A percentile compares a stretch with the other conserved stretches of the same genome.
Evolutionary conservation across 1,284 basidiomycete species (phyloP).

Genomic region (Boletus sp.): DNA sequence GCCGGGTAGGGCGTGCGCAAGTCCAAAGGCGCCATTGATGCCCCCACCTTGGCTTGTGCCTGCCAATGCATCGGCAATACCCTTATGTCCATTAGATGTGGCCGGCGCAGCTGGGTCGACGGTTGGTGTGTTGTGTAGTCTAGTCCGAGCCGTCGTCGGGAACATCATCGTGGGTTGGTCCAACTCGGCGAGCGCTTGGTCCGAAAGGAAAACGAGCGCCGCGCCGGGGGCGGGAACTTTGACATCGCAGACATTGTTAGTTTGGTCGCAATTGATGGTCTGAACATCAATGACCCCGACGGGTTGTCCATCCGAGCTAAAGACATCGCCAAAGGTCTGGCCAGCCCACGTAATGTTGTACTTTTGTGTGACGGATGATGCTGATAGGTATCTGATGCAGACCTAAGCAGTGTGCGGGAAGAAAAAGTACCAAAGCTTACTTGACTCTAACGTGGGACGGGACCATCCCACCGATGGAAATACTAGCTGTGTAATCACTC

Average conservation of each 20-base stretch:
- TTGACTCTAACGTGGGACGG: not conserved
- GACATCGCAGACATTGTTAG: slow-evolving; percentile 35
- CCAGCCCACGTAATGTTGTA: not conserved
- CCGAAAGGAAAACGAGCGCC: slow-evolving; percentile 56
- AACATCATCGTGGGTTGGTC: slow-evolving; percentile 40
- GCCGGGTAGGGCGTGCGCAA: slow-evolving; percentile 10
- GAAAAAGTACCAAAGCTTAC: not conserved
- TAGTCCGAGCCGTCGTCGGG: slow-evolving; percentile 39
- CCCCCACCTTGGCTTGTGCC: slow-evolving; percentile 7
- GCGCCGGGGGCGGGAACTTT: slow-evolving; percentile 53
- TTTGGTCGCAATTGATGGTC: slow-evolving; percentile 45
- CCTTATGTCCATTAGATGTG: slow-evolving; percentile 36
- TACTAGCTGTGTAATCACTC: not conserved
- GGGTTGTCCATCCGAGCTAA: slow-evolving; percentile 63
- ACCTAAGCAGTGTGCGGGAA: not conserved
- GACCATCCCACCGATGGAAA: not conserved
- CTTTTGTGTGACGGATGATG: not conserved
- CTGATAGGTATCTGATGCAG: not conserved
- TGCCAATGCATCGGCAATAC: slow-evolving; percentile 3
- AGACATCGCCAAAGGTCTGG: slow-evolving; percentile 66
- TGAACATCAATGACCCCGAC: slow-evolving; percentile 48
- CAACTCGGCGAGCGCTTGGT: slow-evolving; percentile 37
- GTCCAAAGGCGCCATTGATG: not conserved
- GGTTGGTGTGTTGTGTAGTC: slow-evolving; percentile 33
- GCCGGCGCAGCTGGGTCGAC: slow-evolving; percentile 29